These are phyloP conservation scores for Globisporangium sylvaticum DNA, from an alignment of 352 stramenopile species.

Conservation along the genomic window DNA sequence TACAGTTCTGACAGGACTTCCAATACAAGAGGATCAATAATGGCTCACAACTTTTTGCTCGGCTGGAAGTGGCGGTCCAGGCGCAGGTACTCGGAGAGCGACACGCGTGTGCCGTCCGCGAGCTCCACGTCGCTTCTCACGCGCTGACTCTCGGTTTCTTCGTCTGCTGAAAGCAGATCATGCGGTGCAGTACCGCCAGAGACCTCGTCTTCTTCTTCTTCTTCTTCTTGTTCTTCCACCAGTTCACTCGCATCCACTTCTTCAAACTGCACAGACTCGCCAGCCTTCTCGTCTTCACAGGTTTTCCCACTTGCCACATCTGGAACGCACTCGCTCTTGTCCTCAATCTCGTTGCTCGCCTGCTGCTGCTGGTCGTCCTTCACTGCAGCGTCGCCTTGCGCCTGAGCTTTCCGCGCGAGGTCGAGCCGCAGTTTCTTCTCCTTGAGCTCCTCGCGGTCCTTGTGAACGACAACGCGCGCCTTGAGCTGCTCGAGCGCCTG, in stretches of 20 bases:
- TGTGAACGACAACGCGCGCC: constrained; percentile 55
- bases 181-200: background rate
- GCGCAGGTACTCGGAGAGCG: constrained; percentile 60
- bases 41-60: constrained; percentile 49
- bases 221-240: constrained; percentile 6
- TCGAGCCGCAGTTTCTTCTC: constrained; percentile 55
- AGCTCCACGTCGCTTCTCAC: constrained; percentile 58
- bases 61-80: constrained; percentile 28
- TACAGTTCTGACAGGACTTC: background rate
- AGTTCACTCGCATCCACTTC: constrained; percentile 28
- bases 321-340: constrained; percentile 4
- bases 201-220: constrained; percentile 21
- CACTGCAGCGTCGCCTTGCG: background rate
- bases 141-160: constrained; percentile 27
- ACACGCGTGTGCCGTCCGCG: constrained; percentile 50
- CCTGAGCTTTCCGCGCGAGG: constrained; percentile 41
- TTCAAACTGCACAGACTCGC: constrained; percentile 25
- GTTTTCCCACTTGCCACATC: constrained; percentile 13
- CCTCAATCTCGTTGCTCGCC: background rate
- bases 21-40: background rate
- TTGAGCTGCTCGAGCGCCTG: constrained; percentile 40
- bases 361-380: constrained; percentile 2
- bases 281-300: constrained; percentile 7
- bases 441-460: constrained; percentile 57
- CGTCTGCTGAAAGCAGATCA: constrained; percentile 12